Evolutionary conservation across 257 asterid genomes (phyloP).

Genomic region (Marsdenia floribunda): DNA sequence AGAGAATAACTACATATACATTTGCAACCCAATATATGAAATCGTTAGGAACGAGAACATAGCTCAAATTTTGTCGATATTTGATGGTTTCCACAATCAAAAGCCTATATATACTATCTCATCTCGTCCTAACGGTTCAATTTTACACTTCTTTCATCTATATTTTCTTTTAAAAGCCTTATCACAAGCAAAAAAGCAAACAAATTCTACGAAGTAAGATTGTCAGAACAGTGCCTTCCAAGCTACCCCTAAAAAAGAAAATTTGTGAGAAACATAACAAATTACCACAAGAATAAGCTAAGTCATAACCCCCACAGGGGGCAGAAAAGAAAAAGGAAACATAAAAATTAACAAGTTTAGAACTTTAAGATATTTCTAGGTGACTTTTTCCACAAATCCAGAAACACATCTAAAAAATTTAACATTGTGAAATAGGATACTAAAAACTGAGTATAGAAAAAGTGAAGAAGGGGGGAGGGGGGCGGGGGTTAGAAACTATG

Average conservation of each 20-base stretch:
- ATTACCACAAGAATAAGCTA: background rate
- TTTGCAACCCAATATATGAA: constrained; percentile 48
- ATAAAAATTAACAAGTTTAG: background rate
- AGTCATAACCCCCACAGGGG: background rate
- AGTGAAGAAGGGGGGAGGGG: too few species aligned
- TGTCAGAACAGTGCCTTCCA: background rate
- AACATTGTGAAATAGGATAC: too few species aligned
- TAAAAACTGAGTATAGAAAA: too few species aligned
- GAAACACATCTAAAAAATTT: too few species aligned
- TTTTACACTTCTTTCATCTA: background rate
- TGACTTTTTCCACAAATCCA: too few species aligned
- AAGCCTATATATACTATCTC: background rate
- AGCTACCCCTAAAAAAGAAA: background rate
- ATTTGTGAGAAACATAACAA: background rate
- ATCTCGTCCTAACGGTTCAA: too few species aligned
- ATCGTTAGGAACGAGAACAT: constrained; percentile 1
- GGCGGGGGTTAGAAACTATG: too few species aligned
- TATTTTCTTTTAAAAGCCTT: background rate
- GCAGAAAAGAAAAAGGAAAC: background rate
- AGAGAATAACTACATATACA: constrained; percentile 31
- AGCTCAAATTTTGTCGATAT: background rate
- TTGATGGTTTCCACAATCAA: background rate
- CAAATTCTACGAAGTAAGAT: background rate
- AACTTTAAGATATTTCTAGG: background rate
- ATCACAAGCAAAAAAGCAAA: background rate